phyloP scores from a whole-genome alignment of 2,329 filamentous ascomycete genomes.

The Ascochyta lentis region DNA sequence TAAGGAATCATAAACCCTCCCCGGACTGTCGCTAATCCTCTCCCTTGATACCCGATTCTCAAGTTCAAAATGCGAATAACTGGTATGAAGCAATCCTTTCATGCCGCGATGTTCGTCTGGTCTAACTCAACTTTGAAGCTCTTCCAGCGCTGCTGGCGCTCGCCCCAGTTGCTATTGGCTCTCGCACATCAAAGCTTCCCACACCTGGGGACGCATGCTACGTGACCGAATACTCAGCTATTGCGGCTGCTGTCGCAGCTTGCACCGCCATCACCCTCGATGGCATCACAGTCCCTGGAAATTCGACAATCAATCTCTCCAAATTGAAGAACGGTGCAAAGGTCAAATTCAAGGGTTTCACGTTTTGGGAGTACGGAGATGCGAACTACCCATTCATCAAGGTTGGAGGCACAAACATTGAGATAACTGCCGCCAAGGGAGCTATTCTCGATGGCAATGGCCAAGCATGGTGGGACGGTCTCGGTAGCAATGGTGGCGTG shows the following conservation, averaged over 20 bases:
- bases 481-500: constrained; percentile 55
- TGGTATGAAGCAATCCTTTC: background rate
- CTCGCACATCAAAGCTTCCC: constrained; percentile 8
- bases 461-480: constrained; percentile 57
- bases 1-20: background rate
- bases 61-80: constrained; percentile 6
- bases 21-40: background rate
- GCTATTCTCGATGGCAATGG: constrained; percentile 58
- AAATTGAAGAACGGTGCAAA: constrained; percentile 60
- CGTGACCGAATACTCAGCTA: constrained; percentile 30
- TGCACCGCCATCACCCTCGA: constrained; percentile 64
- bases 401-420: constrained; percentile 64
- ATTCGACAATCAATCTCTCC: constrained; percentile 65
- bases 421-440: constrained; percentile 64
- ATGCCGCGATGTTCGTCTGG: background rate
- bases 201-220: constrained; percentile 20
- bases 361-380: constrained; percentile 45
- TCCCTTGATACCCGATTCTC: background rate
- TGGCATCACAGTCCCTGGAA: constrained; percentile 63
- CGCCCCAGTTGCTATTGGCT: constrained; percentile 11
- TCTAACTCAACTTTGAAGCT: constrained; percentile 1
- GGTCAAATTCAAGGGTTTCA: constrained; percentile 69
- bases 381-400: constrained; percentile 63
- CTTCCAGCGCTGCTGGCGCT: constrained; percentile 15
- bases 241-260: constrained; percentile 30